Percentiles rank a stretch among this genome's conserved stretches.
phyloP scores from a whole-genome alignment of 2,329 filamentous ascomycete genomes.

The Grosmannia huntii region DNA sequence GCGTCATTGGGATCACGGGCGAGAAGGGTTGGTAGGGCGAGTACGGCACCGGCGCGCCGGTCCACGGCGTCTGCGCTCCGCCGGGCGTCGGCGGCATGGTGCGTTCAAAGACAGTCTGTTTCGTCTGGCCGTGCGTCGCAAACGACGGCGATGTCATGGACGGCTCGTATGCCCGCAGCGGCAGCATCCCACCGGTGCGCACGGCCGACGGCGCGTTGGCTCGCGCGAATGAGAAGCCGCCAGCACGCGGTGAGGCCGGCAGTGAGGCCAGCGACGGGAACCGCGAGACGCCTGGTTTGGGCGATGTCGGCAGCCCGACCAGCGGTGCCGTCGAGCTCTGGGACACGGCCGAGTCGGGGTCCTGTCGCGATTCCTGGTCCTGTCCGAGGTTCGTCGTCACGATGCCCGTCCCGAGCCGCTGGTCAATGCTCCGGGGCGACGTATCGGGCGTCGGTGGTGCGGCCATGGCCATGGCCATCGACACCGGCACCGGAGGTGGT shows the following conservation, averaged over 20 bases:
- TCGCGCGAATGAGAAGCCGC: background rate
- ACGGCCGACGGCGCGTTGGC: conserved; percentile 38
- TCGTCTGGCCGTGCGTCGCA: conserved; percentile 28
- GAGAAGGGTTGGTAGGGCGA: conserved; percentile 70
- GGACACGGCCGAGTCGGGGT: conserved; percentile 39
- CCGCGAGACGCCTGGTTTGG: conserved; percentile 28
- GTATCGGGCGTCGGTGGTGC: conserved; percentile 34
- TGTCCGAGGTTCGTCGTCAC: conserved; percentile 3
- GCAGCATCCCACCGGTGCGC: conserved; percentile 43
- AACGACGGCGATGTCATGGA: conserved; percentile 36
- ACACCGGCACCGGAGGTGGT: conserved; percentile 40
- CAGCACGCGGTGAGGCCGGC: conserved; percentile 8
- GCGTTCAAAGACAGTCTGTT: conserved; percentile 53
- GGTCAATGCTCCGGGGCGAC: conserved; percentile 42
- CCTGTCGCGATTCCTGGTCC: conserved; percentile 17
- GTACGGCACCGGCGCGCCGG: conserved; percentile 53
- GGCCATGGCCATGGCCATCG: too few species aligned
- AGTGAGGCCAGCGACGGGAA: conserved; percentile 17
- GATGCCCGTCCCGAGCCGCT: conserved; percentile 30
- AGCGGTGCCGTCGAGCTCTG: conserved; percentile 36
- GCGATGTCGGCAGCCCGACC: conserved; percentile 36
- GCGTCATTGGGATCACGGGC: conserved; percentile 62
- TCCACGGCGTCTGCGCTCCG: conserved; percentile 47
- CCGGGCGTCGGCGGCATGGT: conserved; percentile 32
- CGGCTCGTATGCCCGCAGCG: conserved; percentile 50